Evolutionary conservation across 1,284 basidiomycete species (phyloP).

Genomic region (Rhodotorula sp.): DNA sequence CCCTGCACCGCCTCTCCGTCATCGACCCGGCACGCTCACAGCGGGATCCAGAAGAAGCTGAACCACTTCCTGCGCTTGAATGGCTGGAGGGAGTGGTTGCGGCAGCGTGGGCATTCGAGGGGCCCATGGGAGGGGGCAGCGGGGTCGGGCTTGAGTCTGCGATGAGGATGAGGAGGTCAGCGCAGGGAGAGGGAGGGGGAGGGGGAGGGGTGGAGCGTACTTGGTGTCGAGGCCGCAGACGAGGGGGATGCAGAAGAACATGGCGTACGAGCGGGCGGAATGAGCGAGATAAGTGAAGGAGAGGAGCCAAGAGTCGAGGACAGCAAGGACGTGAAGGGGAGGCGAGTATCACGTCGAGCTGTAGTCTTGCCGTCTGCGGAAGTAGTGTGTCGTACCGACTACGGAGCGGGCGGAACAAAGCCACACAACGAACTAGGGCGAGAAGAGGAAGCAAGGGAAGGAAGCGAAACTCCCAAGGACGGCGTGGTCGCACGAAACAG

Average conservation of each 20-base stretch:
- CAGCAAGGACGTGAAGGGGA: not conserved
- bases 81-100: not conserved
- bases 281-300: not conserved
- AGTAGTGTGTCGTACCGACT: not conserved
- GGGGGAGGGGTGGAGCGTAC: not conserved
- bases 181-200: not conserved
- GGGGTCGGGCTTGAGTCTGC: slow-evolving; percentile 8
- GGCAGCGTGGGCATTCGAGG: slow-evolving; percentile 6
- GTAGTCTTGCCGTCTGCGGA: too few relatives aligned
- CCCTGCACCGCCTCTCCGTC: not conserved
- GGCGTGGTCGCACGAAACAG: not conserved
- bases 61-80: slow-evolving; percentile 19
- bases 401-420: not conserved
- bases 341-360: not conserved
- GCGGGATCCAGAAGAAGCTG: slow-evolving; percentile 22
- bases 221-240: slow-evolving; percentile 12
- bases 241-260: slow-evolving; percentile 27
- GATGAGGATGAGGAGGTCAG: not conserved
- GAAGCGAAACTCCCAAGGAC: not conserved
- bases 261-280: not conserved
- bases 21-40: not conserved
- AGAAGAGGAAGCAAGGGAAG: not conserved
- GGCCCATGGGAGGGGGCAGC: too few relatives aligned
- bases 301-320: not conserved
- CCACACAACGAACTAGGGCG: not conserved